These are phyloP conservation scores for Aristolochia californica DNA, from an alignment of 164 flowering plant species.

Conservation along the genomic window DNA sequence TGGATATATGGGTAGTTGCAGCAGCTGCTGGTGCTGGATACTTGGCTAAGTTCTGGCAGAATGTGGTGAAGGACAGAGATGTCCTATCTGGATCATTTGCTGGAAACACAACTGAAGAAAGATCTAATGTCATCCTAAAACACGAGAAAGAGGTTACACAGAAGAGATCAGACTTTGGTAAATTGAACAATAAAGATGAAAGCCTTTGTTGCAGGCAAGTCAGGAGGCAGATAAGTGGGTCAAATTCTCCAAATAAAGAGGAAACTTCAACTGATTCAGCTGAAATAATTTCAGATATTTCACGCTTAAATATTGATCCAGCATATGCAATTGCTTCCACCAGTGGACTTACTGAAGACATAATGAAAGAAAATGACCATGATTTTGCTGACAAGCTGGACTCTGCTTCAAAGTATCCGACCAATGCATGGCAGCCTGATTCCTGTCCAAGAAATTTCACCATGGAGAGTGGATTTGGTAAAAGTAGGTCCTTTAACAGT, in stretches of 20 bases:
- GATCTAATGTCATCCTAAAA: slow-evolving; percentile 11
- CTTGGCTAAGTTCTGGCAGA: slow-evolving; percentile 43
- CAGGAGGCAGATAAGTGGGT: slow-evolving; percentile 12
- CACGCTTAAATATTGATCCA: slow-evolving; percentile 11
- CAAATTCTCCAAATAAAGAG: slow-evolving; percentile 10
- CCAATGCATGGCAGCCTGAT: slow-evolving; percentile 7
- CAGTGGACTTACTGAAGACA: slow-evolving; percentile 14
- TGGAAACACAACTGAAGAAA: slow-evolving; percentile 13
- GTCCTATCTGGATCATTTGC: slow-evolving; percentile 13
- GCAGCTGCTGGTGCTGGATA: slow-evolving; percentile 70
- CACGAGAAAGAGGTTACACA: not conserved
- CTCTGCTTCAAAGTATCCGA: slow-evolving; percentile 4
- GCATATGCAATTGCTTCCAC: slow-evolving; percentile 12
- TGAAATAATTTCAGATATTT: slow-evolving; percentile 8
- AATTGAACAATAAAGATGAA: slow-evolving; percentile 3
- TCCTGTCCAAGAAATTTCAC: slow-evolving; percentile 13
- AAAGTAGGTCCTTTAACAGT: slow-evolving; percentile 27
- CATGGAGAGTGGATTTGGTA: slow-evolving; percentile 12
- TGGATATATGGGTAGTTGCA: slow-evolving; percentile 71
- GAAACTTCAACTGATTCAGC: slow-evolving; percentile 5
- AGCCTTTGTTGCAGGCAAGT: slow-evolving; percentile 15
- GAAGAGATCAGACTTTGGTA: not conserved
- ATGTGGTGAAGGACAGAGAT: slow-evolving; percentile 21
- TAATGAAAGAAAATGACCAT: slow-evolving; percentile 5
- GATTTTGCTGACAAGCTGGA: slow-evolving; percentile 5